Evolutionary conservation across 352 stramenopile species (phyloP).

Genomic region (Hyaloperonospora arabidopsidis): DNA sequence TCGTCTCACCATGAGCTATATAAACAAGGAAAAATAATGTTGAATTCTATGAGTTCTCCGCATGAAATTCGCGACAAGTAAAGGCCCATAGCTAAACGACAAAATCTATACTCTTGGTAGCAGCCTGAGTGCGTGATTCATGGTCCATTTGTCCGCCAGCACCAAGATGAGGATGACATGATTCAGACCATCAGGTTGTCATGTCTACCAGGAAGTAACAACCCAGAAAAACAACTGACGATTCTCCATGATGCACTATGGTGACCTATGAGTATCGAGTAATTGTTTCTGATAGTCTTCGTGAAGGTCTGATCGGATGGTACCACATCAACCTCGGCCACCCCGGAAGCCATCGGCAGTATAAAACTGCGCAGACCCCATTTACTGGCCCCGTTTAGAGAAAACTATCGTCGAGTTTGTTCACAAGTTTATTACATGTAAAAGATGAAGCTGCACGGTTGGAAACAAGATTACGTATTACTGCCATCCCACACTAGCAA

Average conservation of each 20-base stretch:
- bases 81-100: not conserved
- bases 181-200: not conserved
- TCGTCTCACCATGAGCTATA: not conserved
- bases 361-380: no score
- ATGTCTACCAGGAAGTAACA: not conserved
- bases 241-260: not conserved
- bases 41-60: constrained; percentile 2
- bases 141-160: not conserved
- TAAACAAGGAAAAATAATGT: not conserved
- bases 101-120: not conserved
- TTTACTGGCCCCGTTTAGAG: no score
- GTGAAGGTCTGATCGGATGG: not conserved
- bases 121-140: not conserved
- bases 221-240: not conserved
- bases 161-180: not conserved
- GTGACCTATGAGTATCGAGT: not conserved
- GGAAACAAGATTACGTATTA: no score
- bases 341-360: no score
- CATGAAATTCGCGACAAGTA: not conserved
- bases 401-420: no score
- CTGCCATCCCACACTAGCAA: no score
- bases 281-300: not conserved
- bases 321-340: no score
- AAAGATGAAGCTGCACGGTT: no score
- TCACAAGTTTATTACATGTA: no score